Percentiles rank a stretch among this genome's conserved stretches.
Evolutionary conservation across 257 asterid species (phyloP).

Genomic region (Pogostemon cablin): DNA sequence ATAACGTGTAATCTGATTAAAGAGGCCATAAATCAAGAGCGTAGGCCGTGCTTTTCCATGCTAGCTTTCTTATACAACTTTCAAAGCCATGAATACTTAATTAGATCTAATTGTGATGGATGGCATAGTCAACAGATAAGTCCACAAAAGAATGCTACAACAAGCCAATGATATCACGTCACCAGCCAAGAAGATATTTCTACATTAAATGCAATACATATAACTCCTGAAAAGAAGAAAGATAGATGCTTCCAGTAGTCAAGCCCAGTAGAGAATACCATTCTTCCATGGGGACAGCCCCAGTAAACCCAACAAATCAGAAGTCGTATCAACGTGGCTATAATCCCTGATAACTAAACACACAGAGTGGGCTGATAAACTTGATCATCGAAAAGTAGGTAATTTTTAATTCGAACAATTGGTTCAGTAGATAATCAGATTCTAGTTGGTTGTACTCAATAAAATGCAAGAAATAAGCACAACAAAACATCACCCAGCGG

Average conservation of each 20-base stretch:
- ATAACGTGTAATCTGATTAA: not conserved
- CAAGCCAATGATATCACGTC: not conserved
- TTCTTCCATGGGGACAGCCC: constrained; percentile 1
- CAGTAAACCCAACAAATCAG: constrained; percentile 1
- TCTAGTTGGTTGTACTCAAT: not conserved
- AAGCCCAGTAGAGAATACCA: constrained; percentile 8
- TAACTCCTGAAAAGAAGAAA: not conserved
- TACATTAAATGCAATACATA: constrained; percentile 27
- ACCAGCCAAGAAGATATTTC: constrained; percentile 12
- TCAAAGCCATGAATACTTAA: not conserved
- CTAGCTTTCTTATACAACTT: not conserved
- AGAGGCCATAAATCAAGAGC: not conserved
- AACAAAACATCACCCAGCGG: constrained; percentile 8
- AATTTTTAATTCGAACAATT: not conserved
- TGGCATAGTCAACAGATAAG: constrained; percentile 17
- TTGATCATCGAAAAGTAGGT: not conserved
- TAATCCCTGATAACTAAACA: not conserved
- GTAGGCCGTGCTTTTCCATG: not conserved
- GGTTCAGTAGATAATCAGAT: constrained; percentile 18
- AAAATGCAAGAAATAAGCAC: not conserved
- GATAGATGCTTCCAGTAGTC: not conserved
- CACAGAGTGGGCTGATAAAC: constrained; percentile 11
- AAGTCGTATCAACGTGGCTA: not conserved
- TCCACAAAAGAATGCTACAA: not conserved
- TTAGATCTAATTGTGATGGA: not conserved